These are phyloP conservation scores for Colletotrichum cereale DNA, from an alignment of 2,329 filamentous ascomycete species.

Conservation along the genomic window DNA sequence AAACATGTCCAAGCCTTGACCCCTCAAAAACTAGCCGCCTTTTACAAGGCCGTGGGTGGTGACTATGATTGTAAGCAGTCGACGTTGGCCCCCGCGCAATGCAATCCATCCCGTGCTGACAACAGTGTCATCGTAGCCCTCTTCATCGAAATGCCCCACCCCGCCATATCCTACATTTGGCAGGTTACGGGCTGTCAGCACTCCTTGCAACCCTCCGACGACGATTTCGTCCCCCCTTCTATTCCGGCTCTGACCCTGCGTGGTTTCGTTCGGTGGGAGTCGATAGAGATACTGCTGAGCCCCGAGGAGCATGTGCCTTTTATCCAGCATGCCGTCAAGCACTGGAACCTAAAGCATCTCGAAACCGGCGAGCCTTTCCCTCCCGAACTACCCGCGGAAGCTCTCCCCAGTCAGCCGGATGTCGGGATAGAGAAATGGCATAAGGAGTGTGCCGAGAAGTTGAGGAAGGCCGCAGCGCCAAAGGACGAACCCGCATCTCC, in stretches of 20 bases:
- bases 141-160: slow-evolving; percentile 80
- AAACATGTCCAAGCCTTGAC: slow-evolving; percentile 66
- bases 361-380: slow-evolving; percentile 79
- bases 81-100: neutral
- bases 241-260: slow-evolving; percentile 85
- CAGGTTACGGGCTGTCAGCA: slow-evolving; percentile 92
- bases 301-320: slow-evolving; percentile 90
- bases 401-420: slow-evolving; percentile 81
- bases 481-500: slow-evolving; percentile 48
- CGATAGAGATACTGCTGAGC: slow-evolving; percentile 87
- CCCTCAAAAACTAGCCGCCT: slow-evolving; percentile 79
- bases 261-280: slow-evolving; percentile 95
- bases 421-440: slow-evolving; percentile 90
- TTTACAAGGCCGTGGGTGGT: slow-evolving; percentile 80
- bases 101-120: slow-evolving; percentile 25
- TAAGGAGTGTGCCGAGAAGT: slow-evolving; percentile 76
- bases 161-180: slow-evolving; percentile 91
- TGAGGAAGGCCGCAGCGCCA: slow-evolving; percentile 71
- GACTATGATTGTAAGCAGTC: slow-evolving; percentile 74
- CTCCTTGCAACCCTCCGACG: slow-evolving; percentile 77
- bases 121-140: slow-evolving; percentile 63
- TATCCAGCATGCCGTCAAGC: slow-evolving; percentile 81
- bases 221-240: slow-evolving; percentile 79
- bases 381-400: slow-evolving; percentile 66
- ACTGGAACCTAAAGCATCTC: slow-evolving; percentile 82